Conservation (phyloP, 1,284 basidiomycete species). For the Trametes polyzona region DNA sequence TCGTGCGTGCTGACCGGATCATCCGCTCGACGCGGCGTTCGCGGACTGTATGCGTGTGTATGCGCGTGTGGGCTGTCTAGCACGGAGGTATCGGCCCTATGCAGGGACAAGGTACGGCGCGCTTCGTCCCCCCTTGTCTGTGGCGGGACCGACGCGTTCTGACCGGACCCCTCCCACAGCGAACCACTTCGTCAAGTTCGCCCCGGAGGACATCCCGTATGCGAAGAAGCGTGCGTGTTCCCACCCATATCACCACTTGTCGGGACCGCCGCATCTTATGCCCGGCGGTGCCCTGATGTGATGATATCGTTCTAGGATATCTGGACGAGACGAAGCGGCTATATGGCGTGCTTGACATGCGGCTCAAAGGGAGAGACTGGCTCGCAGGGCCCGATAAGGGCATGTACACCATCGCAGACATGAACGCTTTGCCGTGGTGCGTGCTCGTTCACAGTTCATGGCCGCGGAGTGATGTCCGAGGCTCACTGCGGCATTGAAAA, state of each 20-base stretch:
- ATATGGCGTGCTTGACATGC: constrained; percentile 74
- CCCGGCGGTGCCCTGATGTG: background rate
- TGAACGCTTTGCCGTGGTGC: constrained; percentile 60
- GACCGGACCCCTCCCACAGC: constrained; percentile 32
- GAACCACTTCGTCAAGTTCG: constrained; percentile 55
- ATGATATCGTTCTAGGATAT: constrained; percentile 51
- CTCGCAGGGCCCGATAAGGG: constrained; percentile 69
- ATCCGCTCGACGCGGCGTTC: no score
- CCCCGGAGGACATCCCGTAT: constrained; percentile 66
- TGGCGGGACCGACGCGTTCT: background rate
- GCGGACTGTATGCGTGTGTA: no score
- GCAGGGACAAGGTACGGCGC: constrained; percentile 59
- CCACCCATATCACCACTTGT: no score
- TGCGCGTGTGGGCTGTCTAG: constrained; percentile 36
- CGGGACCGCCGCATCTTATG: no score
- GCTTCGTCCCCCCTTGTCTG: background rate
- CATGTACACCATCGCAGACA: constrained; percentile 69
- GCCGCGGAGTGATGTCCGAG: background rate
- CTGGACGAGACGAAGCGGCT: constrained; percentile 76
- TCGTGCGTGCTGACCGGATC: no score
- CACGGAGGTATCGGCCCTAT: constrained; percentile 73
- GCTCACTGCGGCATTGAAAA: background rate
- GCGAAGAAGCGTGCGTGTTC: constrained; percentile 54
- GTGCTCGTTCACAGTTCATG: background rate
- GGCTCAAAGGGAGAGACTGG: constrained; percentile 63